phyloP scores from a whole-genome alignment of 2,329 filamentous ascomycete species.

The Fusarium camptoceras region DNA sequence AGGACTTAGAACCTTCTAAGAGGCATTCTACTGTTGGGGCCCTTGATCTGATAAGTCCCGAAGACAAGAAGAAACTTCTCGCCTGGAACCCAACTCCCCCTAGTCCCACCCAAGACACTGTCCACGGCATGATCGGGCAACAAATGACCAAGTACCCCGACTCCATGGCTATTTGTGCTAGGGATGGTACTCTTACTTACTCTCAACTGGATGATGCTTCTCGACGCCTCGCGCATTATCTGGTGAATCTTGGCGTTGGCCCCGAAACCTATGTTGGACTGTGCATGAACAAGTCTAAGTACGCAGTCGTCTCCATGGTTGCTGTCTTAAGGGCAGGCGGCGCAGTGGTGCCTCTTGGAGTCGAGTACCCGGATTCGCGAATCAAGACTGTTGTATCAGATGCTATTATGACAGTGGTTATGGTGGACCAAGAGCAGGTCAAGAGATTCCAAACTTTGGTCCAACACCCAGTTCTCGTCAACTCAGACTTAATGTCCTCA shows the following conservation, averaged over 20 bases:
- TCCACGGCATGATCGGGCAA: not conserved
- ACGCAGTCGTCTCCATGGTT: slow-evolving; percentile 1
- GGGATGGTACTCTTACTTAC: not conserved
- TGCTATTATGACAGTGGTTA: not conserved
- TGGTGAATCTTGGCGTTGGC: not conserved
- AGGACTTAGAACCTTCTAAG: not conserved
- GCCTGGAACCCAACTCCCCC: not conserved
- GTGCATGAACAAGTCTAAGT: slow-evolving; percentile 2
- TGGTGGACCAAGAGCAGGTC: not conserved
- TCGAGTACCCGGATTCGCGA: not conserved
- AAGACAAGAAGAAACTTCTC: not conserved
- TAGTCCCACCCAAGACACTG: not conserved
- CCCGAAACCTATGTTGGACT: not conserved
- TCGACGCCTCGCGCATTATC: not conserved
- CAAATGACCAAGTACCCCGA: not conserved
- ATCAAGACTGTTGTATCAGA: not conserved
- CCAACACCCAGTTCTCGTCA: too few species aligned
- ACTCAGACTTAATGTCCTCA: not conserved
- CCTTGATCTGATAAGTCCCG: not conserved
- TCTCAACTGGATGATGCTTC: not conserved
- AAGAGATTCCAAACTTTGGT: not conserved
- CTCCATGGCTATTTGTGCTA: not conserved
- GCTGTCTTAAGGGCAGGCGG: not conserved
- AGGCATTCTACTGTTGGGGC: too few species aligned
- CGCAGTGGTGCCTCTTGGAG: slow-evolving; percentile 5